These are phyloP conservation scores for Sistotremastrum niveocremeum DNA, from an alignment of 768 basidiomycete genomes.

Conservation along the genomic window DNA sequence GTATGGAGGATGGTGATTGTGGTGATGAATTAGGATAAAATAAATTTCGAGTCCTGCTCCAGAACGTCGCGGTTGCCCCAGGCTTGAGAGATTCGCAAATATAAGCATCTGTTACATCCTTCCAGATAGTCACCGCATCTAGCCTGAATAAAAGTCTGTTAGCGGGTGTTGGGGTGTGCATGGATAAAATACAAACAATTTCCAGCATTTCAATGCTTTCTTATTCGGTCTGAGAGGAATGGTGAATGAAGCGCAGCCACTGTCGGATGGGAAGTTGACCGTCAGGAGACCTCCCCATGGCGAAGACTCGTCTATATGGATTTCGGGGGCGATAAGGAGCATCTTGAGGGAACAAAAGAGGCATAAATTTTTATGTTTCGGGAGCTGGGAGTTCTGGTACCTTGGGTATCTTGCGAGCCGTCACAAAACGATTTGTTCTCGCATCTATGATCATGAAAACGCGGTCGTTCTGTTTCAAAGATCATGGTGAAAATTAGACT, in stretches of 20 bases:
- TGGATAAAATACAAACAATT: conserved; percentile 29
- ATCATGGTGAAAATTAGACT: not conserved
- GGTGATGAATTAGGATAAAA: not conserved
- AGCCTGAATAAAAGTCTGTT: conserved; percentile 25
- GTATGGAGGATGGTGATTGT: conserved; percentile 35
- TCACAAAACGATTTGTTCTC: conserved; percentile 38
- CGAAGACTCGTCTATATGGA: conserved; percentile 31
- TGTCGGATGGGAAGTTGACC: conserved; percentile 46
- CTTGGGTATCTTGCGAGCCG: conserved; percentile 52
- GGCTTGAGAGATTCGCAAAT: conserved; percentile 34
- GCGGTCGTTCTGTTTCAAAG: conserved; percentile 45
- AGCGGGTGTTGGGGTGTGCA: not conserved
- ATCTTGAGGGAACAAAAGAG: conserved; percentile 29
- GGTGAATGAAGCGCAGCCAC: conserved; percentile 41
- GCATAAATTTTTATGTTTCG: not conserved
- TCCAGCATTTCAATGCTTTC: conserved; percentile 38
- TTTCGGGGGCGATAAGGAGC: conserved; percentile 48
- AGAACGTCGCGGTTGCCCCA: conserved; percentile 8
- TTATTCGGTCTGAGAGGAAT: conserved; percentile 44
- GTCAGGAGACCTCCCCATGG: conserved; percentile 35
- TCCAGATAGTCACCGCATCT: conserved; percentile 38
- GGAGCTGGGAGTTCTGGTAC: conserved; percentile 19
- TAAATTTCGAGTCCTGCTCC: too few species aligned
- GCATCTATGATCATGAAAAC: conserved; percentile 57
- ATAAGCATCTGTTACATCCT: conserved; percentile 46